Evolutionary conservation across 768 basidiomycete genomes (phyloP), one percentile per base, ranked within the genome.

Genomic region (Phanerodontia chrysosporium): DNA sequence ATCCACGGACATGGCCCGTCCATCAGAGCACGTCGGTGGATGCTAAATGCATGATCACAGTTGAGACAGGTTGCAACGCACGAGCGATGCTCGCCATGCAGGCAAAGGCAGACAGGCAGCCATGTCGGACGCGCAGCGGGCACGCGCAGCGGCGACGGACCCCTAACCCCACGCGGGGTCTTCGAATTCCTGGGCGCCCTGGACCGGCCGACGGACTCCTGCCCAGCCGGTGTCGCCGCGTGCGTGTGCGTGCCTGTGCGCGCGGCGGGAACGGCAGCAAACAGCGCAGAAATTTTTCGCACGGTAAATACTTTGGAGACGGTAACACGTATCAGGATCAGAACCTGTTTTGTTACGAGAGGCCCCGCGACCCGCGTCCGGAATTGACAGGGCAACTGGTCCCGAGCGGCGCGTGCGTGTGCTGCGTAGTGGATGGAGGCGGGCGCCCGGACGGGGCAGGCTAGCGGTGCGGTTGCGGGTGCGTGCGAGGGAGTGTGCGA

Each of bases 281-380:
- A n/a, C n/a, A n/a, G n/a, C n/a, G n/a, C n/a, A n/a, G n/a, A n/a
- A 30, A 39, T 25, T 22, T 39, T 53, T 39, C 36, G 35, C 52
- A 53, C 52, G 36, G 52, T 53, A 22, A 53, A 53, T 53, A 39
- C 25, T 39, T 24, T 36, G 52, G 21, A 42, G 1, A 36, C 52
- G 35, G 52, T 53, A 36, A 53, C 35, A 53, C 52, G 52, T 53
- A 53, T 39, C 52, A 53, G n/a, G 52, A 53, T 42, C 35, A 39
- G 52, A 24, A 12, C 18, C 7, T n/a, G n/a, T 52, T 51, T 51
- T 51, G 22, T 53, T 53, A 53, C 52, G 35, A 24, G 42, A 53
- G 30, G n/a, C n/a, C n/a, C n/a, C 16, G 21, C 32, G 52, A 29
- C 28, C 32, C 6, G 51, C 30, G 22, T 39, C n/a, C n/a, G n/a